phyloP scores from a whole-genome alignment of 2,329 filamentous ascomycete species.

The Aureobasidium sp. region DNA sequence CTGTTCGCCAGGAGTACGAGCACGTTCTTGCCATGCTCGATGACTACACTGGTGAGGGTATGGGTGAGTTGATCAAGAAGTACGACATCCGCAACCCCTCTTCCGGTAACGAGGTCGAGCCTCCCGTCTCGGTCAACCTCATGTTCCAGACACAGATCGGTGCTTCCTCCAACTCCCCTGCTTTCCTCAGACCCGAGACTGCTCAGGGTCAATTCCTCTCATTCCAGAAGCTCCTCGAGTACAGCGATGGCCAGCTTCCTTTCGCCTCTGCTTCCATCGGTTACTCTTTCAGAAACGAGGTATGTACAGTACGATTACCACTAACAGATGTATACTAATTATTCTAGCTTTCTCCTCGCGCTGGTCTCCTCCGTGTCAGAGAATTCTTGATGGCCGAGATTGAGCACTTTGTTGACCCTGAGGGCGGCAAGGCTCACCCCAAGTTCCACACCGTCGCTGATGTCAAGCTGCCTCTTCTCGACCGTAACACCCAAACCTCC shows the following conservation, averaged over 20 bases:
- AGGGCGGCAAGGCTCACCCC: constrained; percentile 87
- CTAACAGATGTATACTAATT: background rate
- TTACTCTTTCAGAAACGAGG: constrained; percentile 93
- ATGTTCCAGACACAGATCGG: constrained; percentile 98
- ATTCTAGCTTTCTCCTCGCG: constrained; percentile 68
- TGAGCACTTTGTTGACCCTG: constrained; percentile 94
- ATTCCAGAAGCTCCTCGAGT: constrained; percentile 92
- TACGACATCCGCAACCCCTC: constrained; percentile 84
- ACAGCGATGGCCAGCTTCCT: constrained; percentile 91
- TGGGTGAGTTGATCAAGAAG: constrained; percentile 82
- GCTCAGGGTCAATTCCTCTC: constrained; percentile 98
- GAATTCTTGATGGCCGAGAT: constrained; percentile 99
- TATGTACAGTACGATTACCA: constrained; percentile 7
- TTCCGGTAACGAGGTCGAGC: constrained; percentile 67
- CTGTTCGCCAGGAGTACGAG: constrained; percentile 81
- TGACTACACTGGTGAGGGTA: constrained; percentile 82
- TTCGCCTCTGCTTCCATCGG: constrained; percentile 96
- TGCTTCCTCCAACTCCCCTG: constrained; percentile 77
- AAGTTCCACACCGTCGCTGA: constrained; percentile 82
- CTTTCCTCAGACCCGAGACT: constrained; percentile 87
- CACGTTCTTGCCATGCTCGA: constrained; percentile 88
- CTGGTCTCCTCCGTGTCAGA: constrained; percentile 84
- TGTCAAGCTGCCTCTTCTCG: constrained; percentile 74
- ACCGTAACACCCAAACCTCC: constrained; percentile 75
- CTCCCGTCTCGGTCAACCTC: constrained; percentile 89